These are phyloP conservation scores for Trametes elegans DNA, from an alignment of 768 basidiomycete species.

Conservation along the genomic window DNA sequence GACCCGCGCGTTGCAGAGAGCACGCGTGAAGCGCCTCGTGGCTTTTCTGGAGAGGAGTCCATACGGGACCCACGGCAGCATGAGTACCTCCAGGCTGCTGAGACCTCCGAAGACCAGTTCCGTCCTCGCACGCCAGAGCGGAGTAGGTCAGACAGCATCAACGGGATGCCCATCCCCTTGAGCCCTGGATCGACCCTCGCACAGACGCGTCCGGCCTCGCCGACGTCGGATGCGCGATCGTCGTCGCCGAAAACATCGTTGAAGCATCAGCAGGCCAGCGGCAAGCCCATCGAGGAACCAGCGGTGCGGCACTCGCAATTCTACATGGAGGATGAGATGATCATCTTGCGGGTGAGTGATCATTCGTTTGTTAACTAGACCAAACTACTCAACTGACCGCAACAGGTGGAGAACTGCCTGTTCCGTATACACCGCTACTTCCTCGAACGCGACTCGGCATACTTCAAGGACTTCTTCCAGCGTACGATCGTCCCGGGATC, in stretches of 20 bases:
- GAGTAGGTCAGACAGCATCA: background rate
- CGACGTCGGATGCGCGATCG: slow-evolving; percentile 4
- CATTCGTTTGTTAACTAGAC: too few relatives aligned
- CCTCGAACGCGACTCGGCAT: slow-evolving; percentile 36
- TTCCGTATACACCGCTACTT: slow-evolving; percentile 43
- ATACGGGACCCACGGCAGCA: background rate
- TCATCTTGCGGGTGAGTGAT: slow-evolving; percentile 12
- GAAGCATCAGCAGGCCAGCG: background rate
- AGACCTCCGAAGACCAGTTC: background rate
- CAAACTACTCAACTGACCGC: background rate
- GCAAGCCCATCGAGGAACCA: slow-evolving; percentile 11
- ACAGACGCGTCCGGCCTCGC: slow-evolving; percentile 16
- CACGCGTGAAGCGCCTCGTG: background rate
- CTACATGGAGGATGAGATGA: slow-evolving; percentile 20
- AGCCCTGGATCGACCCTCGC: slow-evolving; percentile 18
- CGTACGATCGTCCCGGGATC: slow-evolving; percentile 21
- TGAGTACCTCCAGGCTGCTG: background rate
- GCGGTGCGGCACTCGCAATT: slow-evolving; percentile 16
- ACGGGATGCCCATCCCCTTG: slow-evolving; percentile 7
- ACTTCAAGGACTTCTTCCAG: slow-evolving; percentile 39
- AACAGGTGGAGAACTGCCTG: slow-evolving; percentile 36
- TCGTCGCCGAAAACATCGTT: slow-evolving; percentile 8
- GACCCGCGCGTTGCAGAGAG: background rate
- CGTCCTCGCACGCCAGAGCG: slow-evolving; percentile 1
- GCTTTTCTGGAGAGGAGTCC: background rate